Base-by-base conservation (phyloP, 805 yeast species). In the Teunomyces funiuensis region DNA sequence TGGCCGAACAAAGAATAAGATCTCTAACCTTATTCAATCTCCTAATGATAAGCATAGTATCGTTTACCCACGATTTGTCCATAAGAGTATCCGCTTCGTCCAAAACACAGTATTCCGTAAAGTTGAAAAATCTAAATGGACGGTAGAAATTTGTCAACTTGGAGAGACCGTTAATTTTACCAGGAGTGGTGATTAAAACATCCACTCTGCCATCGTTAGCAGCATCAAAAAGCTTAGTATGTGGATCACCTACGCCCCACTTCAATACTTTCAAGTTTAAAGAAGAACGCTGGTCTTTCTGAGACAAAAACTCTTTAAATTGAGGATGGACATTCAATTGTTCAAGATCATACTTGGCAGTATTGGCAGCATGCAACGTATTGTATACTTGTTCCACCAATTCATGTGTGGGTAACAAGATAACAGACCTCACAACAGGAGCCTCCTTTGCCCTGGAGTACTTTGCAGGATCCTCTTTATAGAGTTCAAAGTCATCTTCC, bases 41-140 rank as follows among this genome's bases (percentile, higher is more conserved):
- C 37, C 61, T 69, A 10, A 88, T 64, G 1, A 79, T 76, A 2
- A 68, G 60, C 46, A 79, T 74, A 2, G 96, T 86, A 37, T 79
- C 82, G 18, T 74, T 73, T 8, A 82, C 61, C 75, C 89, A 90
- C 0, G 93, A 83, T 39, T 79, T 77, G 57, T 90, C 96, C 80
- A 90, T 74, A 42, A 91, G 66, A 0, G 96, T 85, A 63, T 91
- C 99, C 0, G 99, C 98, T 61, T 91, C 99, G 58, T 91, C 99
- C 10, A 86, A 77, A 2, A 87, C 91, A 33, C 85, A 71, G 54
- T 75, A 83, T 19, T 73, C 71, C 4, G 83, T 79, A 10, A 66
- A 58, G 34, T 61, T 61, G 45, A 78, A 66, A 17, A 65, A 53
- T 27, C 71, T 60, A 46, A 63, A 68, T 4, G 61, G 74, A 49